Evolutionary conservation across 495 filamentous ascomycete genomes (phyloP), one percentile per base, ranked within the genome.

Genomic region (Penicillium paxilli): DNA sequence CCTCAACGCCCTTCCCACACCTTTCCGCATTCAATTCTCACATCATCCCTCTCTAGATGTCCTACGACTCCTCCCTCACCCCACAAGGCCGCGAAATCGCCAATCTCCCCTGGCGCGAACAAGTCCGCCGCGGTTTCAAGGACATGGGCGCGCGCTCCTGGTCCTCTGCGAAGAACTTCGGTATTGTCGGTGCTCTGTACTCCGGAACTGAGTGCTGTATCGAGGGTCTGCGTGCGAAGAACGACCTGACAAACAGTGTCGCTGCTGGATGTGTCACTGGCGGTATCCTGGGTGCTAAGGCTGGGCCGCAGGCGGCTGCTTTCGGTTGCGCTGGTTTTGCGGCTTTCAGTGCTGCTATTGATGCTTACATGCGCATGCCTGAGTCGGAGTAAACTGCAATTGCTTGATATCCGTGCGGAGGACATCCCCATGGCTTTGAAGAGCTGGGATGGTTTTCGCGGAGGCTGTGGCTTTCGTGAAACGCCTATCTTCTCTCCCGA

Each of bases 171-270:
- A 95, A 95, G 76, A 97, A 96, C 71, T 98, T 98, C 73, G 95
- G 89, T 22, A 82, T 88, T 40, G 87, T 98, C 40, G 94, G 94
- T 45, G 88, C 91, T 0, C 80, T 98, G 8, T 98, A 93, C 74
- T 78, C 83, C 14, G 95, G 94, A 20, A 96, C 92, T 11, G 94
- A 98, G 75, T 98, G 94, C 75, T 90, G 88, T 48, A 92, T 98
- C 55, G 95, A 98, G 67, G 92, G 91, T 0, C 76, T 83, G 53
- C 80, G 94, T 9, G 94, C 94, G 2, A 96, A 95, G 78, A 96
- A 96, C 69, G 94, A 98, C 71, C 68, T 98, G 35, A 85, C 78
- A 50, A 98, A 98, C 76, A 90, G 91, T 26, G 83, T 93, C 6
- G 81, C 86, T 7, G 90, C 92, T 3, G 94, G 94, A 0, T 98